Conservation (phyloP, 306 rosid genomes). For the Lupinus albus region DNA sequence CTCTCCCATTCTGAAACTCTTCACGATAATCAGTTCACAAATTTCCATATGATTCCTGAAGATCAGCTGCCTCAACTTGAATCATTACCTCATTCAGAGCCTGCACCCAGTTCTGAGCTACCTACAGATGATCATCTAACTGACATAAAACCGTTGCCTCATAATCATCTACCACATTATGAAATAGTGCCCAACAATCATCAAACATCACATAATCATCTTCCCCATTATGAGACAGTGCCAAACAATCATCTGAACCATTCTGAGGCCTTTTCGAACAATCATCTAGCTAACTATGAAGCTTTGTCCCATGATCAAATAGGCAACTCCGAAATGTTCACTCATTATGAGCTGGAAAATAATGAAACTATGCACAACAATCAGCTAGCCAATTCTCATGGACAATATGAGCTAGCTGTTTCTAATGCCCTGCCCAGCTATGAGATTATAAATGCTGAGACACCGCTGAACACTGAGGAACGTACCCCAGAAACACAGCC, state of each 20-base stretch:
- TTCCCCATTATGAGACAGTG: constrained; percentile 40
- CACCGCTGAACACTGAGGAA: constrained; percentile 51
- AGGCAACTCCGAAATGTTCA: constrained; percentile 42
- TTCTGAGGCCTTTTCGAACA: constrained; percentile 40
- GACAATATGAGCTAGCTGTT: constrained; percentile 43
- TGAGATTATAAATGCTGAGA: constrained; percentile 49
- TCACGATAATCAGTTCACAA: constrained; percentile 33
- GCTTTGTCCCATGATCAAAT: constrained; percentile 47
- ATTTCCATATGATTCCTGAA: constrained; percentile 44
- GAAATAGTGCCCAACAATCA: constrained; percentile 44
- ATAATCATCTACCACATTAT: constrained; percentile 45
- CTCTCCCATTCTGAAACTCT: constrained; percentile 38
- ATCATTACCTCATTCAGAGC: constrained; percentile 40
- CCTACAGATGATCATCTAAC: constrained; percentile 34
- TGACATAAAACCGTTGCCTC: constrained; percentile 44
- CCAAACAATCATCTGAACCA: constrained; percentile 47
- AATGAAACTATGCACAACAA: constrained; percentile 40
- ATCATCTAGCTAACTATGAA: constrained; percentile 41
- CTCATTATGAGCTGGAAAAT: constrained; percentile 48
- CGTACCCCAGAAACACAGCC: constrained; percentile 69
- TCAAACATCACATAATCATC: background rate
- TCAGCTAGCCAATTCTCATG: constrained; percentile 42
- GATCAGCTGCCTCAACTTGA: constrained; percentile 50
- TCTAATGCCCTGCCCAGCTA: constrained; percentile 45
- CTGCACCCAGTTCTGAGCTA: constrained; percentile 37